phyloP scores from a whole-genome alignment of 805 yeast species.

The Sungouiella thailandica region DNA sequence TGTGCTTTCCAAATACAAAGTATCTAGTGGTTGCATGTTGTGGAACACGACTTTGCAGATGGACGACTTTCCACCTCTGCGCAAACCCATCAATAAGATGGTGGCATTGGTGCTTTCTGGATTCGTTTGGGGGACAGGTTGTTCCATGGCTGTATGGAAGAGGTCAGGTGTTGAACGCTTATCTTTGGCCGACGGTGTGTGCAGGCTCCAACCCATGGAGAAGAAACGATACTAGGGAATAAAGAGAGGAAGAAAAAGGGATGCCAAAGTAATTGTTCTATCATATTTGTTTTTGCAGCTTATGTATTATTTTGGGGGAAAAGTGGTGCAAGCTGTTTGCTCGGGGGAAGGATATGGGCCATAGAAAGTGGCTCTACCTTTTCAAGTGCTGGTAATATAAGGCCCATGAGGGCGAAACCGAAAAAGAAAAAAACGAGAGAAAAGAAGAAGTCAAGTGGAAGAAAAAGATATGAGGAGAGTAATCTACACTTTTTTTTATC shows the following conservation, averaged over 20 bases:
- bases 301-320: too few relatives aligned
- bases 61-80: conserved; percentile 91
- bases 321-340: too few relatives aligned
- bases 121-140: conserved; percentile 14
- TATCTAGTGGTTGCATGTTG: conserved; percentile 93
- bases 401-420: too few relatives aligned
- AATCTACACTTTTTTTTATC: too few relatives aligned
- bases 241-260: neutral
- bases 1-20: conserved; percentile 84
- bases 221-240: neutral
- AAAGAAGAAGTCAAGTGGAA: too few relatives aligned
- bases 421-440: too few relatives aligned
- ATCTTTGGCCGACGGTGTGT: neutral
- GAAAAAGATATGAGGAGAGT: too few relatives aligned
- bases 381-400: too few relatives aligned
- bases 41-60: conserved; percentile 95
- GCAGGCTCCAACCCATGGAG: neutral
- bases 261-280: neutral
- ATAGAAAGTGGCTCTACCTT: too few relatives aligned
- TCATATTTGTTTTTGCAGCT: too few relatives aligned
- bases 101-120: conserved; percentile 66
- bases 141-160: conserved; percentile 1
- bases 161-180: neutral
- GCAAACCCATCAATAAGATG: conserved; percentile 79
- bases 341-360: too few relatives aligned